Base-by-base conservation (phyloP, 768 basidiomycete genomes). In the Kwoniella sp. region DNA sequence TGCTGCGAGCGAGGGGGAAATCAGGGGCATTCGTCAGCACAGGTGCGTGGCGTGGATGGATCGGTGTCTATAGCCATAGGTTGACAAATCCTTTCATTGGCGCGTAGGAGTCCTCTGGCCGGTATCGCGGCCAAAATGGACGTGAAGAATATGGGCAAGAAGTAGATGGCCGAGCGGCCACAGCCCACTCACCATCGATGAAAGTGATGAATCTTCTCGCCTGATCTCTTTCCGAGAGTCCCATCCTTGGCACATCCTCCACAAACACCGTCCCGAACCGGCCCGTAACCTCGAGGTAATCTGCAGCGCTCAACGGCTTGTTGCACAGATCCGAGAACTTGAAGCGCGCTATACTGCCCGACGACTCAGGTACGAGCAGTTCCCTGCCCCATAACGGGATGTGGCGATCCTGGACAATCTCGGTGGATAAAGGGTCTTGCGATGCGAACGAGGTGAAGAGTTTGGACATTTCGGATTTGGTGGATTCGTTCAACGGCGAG, bases 181-280 rank as follows among this genome's bases (percentile, higher is more conserved):
- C 30, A 41, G 55, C 57, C 3, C 15, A 84, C 86, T 66, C 58
- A 87, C 90, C 90, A 83, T 99, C 96, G 72, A 99, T 89, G 79
- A 98, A 97, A 0, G 94, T 94, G 76, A 99, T 99, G 78, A 99
- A 98, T 67, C 96, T 84, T 71, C 96, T 85, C 22, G 94, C 94
- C 83, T 89, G 85, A 77, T 99, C 96, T 82, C 96, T 94, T 77
- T 87, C 85, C 59, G 86, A 85, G 69, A 97, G 78, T 0, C 87
- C 90, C 88, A 99, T 88, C 83, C 91, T 90, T 52, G 90, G 91
- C 30, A 98, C 87, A 74, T 92, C 89, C 48, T 88, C 82, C 34
- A 99, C 82, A 76, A 99, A 98, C 17, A 99, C 83, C 15, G 93
- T 95, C 29, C 86, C 85, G 78, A 96, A 99, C 30, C 84, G 87